These are phyloP conservation scores for Termitomyces sp. DNA, from an alignment of 768 basidiomycete species.

Conservation along the genomic window DNA sequence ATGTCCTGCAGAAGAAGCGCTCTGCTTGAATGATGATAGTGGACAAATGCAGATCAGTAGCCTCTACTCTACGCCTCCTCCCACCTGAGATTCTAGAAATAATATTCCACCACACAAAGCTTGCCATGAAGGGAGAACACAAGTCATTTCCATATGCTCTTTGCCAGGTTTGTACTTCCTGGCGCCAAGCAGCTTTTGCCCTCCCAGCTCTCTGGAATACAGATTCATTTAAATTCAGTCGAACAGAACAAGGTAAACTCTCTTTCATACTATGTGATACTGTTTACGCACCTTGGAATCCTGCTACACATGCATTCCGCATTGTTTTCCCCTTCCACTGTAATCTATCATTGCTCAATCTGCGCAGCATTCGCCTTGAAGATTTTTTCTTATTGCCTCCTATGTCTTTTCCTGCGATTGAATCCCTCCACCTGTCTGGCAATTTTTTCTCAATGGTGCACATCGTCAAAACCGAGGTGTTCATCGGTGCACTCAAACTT, in stretches of 20 bases:
- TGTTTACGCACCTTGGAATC: background rate
- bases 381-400: background rate
- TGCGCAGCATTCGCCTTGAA: background rate
- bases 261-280: background rate
- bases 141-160: background rate
- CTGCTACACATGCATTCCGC: background rate
- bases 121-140: background rate
- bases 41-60: background rate
- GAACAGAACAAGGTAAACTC: background rate
- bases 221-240: background rate
- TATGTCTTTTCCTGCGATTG: background rate
- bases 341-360: background rate
- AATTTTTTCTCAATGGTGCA: background rate
- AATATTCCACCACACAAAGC: background rate
- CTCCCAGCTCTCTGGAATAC: background rate
- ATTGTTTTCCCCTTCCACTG: background rate
- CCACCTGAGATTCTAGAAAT: background rate
- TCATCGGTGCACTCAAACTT: background rate
- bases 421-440: background rate
- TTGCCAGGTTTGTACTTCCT: background rate
- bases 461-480: background rate
- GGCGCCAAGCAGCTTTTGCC: background rate
- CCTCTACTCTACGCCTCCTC: background rate
- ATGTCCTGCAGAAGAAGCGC: background rate
- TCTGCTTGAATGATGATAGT: background rate